Evolutionary conservation across 2,329 filamentous ascomycete species (phyloP).

Genomic region (Acrocalymma vagum): DNA sequence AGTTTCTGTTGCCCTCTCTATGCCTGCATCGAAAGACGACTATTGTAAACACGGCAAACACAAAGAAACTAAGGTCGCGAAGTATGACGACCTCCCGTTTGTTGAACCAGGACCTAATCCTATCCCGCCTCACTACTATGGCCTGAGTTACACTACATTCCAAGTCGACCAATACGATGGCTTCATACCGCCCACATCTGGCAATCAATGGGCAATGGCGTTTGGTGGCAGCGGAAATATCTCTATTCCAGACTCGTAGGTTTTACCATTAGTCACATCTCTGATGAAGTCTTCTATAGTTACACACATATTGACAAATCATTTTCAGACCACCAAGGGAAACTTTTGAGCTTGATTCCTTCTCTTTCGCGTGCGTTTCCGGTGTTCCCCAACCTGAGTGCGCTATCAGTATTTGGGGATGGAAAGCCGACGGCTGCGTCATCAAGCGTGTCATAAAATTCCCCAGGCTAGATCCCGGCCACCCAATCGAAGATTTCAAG

Average conservation of each 20-base stretch:
- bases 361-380: constrained; percentile 26
- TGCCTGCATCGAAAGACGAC: constrained; percentile 4
- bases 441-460: constrained; percentile 24
- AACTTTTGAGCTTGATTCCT: constrained; percentile 22
- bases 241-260: constrained; percentile 20
- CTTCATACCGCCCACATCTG: constrained; percentile 27
- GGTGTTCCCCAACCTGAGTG: constrained; percentile 30
- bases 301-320: background rate
- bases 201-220: constrained; percentile 27
- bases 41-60: constrained; percentile 8
- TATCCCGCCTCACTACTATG: constrained; percentile 24
- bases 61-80: constrained; percentile 14
- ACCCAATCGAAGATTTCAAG: constrained; percentile 22
- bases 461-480: constrained; percentile 25
- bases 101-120: constrained; percentile 17
- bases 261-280: background rate
- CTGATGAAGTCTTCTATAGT: background rate
- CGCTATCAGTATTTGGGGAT: constrained; percentile 29
- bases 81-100: constrained; percentile 27
- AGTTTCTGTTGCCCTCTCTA: constrained; percentile 9
- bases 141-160: constrained; percentile 24
- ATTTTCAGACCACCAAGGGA: constrained; percentile 16
- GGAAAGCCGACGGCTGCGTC: constrained; percentile 12
- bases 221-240: constrained; percentile 30
- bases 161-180: constrained; percentile 29